Conservation (phyloP, 352 stramenopile species). For the Phytophthora capsici region DNA sequence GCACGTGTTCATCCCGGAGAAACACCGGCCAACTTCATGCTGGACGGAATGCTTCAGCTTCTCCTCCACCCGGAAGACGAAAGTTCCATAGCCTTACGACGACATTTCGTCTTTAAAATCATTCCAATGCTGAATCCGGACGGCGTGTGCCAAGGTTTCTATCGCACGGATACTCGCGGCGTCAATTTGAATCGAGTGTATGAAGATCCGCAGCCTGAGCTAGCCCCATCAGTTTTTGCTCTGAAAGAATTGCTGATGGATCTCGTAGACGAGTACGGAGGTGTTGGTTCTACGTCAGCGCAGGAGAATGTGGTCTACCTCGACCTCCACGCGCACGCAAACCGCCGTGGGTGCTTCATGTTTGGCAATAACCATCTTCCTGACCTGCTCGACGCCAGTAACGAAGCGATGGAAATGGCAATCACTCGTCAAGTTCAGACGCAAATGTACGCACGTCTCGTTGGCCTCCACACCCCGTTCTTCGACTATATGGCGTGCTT, state of each 20-base stretch:
- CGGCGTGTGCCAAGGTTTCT: slow-evolving; percentile 89
- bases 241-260: slow-evolving; percentile 58
- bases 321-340: slow-evolving; percentile 91
- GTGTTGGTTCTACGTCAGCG: slow-evolving; percentile 20
- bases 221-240: slow-evolving; percentile 76
- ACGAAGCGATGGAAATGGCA: slow-evolving; percentile 7
- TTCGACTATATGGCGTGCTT: slow-evolving; percentile 90
- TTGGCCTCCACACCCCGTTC: slow-evolving; percentile 73
- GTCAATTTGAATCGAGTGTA: slow-evolving; percentile 94
- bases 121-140: slow-evolving; percentile 94
- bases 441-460: slow-evolving; percentile 80
- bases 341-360: slow-evolving; percentile 91
- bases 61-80: slow-evolving; percentile 60
- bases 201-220: slow-evolving; percentile 43
- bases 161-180: slow-evolving; percentile 84
- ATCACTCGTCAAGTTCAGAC: slow-evolving; percentile 74
- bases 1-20: slow-evolving; percentile 89
- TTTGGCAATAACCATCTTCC: slow-evolving; percentile 86
- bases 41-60: slow-evolving; percentile 90
- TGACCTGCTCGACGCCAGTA: slow-evolving; percentile 14
- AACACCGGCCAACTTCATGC: slow-evolving; percentile 88
- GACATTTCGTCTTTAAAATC: slow-evolving; percentile 90
- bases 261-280: slow-evolving; percentile 37
- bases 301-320: slow-evolving; percentile 74
- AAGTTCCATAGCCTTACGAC: slow-evolving; percentile 69